These are phyloP conservation scores for Salvia hispanica DNA, from an alignment of 257 asterid genomes.

Conservation along the genomic window DNA sequence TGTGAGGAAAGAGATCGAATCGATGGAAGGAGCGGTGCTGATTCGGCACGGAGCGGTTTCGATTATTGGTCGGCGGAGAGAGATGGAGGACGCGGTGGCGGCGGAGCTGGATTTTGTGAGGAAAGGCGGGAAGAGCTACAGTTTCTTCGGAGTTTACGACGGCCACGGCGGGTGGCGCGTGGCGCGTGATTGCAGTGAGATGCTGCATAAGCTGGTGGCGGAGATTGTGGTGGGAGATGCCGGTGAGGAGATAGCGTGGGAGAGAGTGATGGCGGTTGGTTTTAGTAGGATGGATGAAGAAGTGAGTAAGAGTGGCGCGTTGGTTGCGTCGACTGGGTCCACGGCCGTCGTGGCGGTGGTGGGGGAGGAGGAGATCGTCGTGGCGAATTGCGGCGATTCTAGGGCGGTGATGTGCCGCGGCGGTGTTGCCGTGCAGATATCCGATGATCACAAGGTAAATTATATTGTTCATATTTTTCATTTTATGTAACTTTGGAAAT, in stretches of 20 bases:
- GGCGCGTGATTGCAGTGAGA: constrained; percentile 60
- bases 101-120: constrained; percentile 46
- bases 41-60: constrained; percentile 47
- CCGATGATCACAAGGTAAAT: constrained; percentile 74
- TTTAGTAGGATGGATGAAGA: constrained; percentile 68
- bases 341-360: constrained; percentile 80
- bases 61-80: constrained; percentile 62
- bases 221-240: constrained; percentile 20
- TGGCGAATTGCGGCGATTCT: constrained; percentile 81
- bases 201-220: constrained; percentile 49
- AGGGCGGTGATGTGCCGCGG: constrained; percentile 72
- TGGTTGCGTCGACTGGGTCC: constrained; percentile 61
- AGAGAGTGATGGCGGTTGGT: constrained; percentile 49
- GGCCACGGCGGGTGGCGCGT: constrained; percentile 80
- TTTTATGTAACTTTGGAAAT: too few relatives aligned
- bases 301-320: constrained; percentile 46
- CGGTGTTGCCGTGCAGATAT: constrained; percentile 58
- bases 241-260: constrained; percentile 44
- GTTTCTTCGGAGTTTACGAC: constrained; percentile 71
- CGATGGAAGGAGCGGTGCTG: too few relatives aligned
- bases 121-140: constrained; percentile 39
- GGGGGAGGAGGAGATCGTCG: constrained; percentile 64
- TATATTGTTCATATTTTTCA: too few relatives aligned
- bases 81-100: constrained; percentile 78
- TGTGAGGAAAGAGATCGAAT: too few relatives aligned